Percentiles rank a stretch among this genome's conserved stretches.
Conservation (phyloP, 2,329 filamentous ascomycete species). For the Stachybotrys echinatus region DNA sequence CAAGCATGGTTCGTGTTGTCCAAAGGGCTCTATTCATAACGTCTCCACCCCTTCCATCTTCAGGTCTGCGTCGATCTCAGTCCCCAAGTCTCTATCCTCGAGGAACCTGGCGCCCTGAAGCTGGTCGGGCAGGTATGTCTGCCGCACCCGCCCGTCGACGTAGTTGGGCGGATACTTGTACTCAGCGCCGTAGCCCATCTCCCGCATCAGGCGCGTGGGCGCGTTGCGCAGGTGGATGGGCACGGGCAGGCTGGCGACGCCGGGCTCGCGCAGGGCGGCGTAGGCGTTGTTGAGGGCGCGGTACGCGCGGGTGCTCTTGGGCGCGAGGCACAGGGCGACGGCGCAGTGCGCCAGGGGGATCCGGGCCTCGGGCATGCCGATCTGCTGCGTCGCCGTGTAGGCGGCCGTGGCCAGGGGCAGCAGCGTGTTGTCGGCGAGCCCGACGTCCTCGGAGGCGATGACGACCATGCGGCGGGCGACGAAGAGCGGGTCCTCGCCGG, state of each 20-base stretch:
- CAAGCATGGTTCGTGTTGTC: neutral
- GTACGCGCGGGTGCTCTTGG: constrained; percentile 85
- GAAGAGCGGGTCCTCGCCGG: constrained; percentile 88
- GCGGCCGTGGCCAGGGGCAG: constrained; percentile 79
- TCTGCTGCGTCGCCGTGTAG: constrained; percentile 83
- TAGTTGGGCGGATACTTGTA: constrained; percentile 98
- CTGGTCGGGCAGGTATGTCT: constrained; percentile 84
- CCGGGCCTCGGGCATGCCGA: constrained; percentile 90
- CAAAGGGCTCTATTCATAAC: neutral
- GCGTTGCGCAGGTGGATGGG: constrained; percentile 88
- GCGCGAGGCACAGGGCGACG: constrained; percentile 72
- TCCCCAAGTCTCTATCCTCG: constrained; percentile 75
- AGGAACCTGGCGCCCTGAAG: constrained; percentile 69
- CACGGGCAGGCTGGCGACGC: constrained; percentile 73
- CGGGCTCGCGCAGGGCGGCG: constrained; percentile 74
- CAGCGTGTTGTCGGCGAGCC: constrained; percentile 80
- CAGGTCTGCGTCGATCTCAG: constrained; percentile 67
- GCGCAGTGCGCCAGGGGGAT: constrained; percentile 88
- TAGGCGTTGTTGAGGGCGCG: constrained; percentile 76
- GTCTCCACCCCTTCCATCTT: constrained; percentile 25
- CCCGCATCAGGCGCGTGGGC: constrained; percentile 87
- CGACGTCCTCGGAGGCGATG: constrained; percentile 90
- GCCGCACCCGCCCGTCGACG: constrained; percentile 70
- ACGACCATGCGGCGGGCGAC: constrained; percentile 91
- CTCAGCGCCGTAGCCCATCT: constrained; percentile 81